These are phyloP conservation scores for Hibiscus tridactylites DNA, from an alignment of 345 rosid species.

Conservation along the genomic window DNA sequence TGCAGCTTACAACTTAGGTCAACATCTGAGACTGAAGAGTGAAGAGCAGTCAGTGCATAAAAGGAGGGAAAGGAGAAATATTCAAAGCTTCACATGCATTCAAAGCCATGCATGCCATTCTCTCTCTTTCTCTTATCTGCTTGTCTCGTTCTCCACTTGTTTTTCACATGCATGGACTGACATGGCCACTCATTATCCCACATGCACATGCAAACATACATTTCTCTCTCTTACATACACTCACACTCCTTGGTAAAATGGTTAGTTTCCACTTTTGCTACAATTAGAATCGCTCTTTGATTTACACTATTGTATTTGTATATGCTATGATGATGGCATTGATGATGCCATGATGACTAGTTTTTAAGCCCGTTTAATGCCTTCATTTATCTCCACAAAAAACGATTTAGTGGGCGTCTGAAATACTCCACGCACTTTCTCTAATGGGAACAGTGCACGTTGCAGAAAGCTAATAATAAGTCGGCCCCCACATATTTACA, in stretches of 20 bases:
- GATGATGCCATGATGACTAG: conserved; percentile 9
- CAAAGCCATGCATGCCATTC: neutral
- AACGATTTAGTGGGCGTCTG: neutral
- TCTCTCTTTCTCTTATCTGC: neutral
- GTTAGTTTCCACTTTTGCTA: neutral
- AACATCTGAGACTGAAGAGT: neutral
- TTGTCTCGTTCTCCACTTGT: conserved; percentile 9
- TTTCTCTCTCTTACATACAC: neutral
- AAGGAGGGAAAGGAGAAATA: neutral
- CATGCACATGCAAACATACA: conserved; percentile 13
- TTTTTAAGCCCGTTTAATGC: neutral
- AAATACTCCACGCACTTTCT: conserved; percentile 1
- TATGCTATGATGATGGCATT: neutral
- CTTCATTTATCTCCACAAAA: neutral
- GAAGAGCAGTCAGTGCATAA: neutral
- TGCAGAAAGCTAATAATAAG: conserved; percentile 6
- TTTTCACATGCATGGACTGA: conserved; percentile 16
- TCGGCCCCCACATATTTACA: neutral
- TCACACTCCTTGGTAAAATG: neutral
- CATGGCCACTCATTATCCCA: conserved; percentile 16
- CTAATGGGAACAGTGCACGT: neutral
- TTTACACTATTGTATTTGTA: neutral
- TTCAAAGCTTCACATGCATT: conserved; percentile 1
- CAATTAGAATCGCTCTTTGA: neutral
- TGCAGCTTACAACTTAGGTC: no score